Conservation (phyloP, 208 protist species). For the Leishmania turanica region DNA sequence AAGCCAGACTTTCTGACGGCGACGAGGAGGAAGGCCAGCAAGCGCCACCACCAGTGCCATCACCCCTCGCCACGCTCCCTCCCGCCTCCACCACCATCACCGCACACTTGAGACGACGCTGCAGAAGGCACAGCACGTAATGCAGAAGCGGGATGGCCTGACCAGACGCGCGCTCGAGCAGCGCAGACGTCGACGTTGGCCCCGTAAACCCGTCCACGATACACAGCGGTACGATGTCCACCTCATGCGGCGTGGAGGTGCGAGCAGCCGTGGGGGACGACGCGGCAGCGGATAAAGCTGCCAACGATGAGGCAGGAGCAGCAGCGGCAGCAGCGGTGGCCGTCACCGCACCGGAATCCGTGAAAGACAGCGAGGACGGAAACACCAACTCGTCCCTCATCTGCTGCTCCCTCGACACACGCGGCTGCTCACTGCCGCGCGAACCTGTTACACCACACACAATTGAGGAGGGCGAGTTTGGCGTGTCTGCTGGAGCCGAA, state of each 20-base stretch:
- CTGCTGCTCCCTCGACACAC: background rate
- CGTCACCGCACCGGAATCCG: background rate
- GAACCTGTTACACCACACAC: background rate
- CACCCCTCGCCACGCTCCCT: background rate
- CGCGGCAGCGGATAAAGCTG: background rate
- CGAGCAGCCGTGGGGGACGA: background rate
- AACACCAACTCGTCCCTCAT: background rate
- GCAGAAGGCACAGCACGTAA: constrained; percentile 61
- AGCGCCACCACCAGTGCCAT: background rate
- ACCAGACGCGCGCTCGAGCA: constrained; percentile 60
- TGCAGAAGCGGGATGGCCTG: constrained; percentile 42
- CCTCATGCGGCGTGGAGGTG: background rate
- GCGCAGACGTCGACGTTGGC: constrained; percentile 41
- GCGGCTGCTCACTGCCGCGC: background rate
- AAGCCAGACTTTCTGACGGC: background rate
- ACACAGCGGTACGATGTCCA: constrained; percentile 43
- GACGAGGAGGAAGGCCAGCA: background rate
- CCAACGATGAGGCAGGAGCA: background rate
- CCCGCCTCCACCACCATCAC: constrained; percentile 57
- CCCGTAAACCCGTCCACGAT: constrained; percentile 53
- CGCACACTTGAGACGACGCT: constrained; percentile 58
- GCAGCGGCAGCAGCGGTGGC: background rate
- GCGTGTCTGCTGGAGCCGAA: background rate
- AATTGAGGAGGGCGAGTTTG: background rate
- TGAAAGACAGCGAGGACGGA: background rate